Conservation (phyloP, 495 filamentous ascomycete genomes). For the Hypoxylon rickii region DNA sequence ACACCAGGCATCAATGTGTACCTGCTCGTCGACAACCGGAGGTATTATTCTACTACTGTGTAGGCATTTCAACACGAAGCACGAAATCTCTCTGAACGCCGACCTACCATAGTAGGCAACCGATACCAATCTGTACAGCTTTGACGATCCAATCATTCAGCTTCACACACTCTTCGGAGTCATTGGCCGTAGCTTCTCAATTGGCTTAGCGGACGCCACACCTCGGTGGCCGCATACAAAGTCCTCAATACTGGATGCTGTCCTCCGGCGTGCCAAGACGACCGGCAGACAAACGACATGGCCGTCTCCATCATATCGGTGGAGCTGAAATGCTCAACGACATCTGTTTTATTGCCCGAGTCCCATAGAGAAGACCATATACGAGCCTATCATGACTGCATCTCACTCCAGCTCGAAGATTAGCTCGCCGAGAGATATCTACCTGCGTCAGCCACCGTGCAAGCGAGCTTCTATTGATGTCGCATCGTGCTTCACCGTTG, state of each 20-base stretch:
- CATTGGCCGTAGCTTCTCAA: conserved; percentile 7
- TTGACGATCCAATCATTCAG: conserved; percentile 20
- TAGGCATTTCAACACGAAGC: conserved; percentile 4
- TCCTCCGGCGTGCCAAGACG: conserved; percentile 20
- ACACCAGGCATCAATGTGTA: too few species aligned
- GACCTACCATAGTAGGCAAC: not conserved
- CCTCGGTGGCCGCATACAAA: conserved; percentile 26
- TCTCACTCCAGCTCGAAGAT: conserved; percentile 6
- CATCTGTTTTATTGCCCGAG: conserved; percentile 10
- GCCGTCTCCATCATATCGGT: conserved; percentile 9
- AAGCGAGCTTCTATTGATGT: conserved; percentile 5
- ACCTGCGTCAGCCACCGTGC: not conserved
- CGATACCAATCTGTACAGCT: not conserved
- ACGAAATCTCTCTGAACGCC: not conserved
- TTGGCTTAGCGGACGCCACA: conserved; percentile 26
- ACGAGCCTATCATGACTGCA: conserved; percentile 8
- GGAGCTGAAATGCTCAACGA: conserved; percentile 10
- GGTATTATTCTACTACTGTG: not conserved
- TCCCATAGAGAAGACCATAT: not conserved
- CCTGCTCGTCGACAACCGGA: conserved; percentile 12
- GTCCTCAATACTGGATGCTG: not conserved
- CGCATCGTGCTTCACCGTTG: not conserved
- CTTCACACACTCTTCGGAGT: conserved; percentile 17
- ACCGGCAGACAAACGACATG: conserved; percentile 13
- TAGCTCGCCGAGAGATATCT: conserved; percentile 2